phyloP scores from a whole-genome alignment of 306 rosid species.

The Leucaena leucocephala region DNA sequence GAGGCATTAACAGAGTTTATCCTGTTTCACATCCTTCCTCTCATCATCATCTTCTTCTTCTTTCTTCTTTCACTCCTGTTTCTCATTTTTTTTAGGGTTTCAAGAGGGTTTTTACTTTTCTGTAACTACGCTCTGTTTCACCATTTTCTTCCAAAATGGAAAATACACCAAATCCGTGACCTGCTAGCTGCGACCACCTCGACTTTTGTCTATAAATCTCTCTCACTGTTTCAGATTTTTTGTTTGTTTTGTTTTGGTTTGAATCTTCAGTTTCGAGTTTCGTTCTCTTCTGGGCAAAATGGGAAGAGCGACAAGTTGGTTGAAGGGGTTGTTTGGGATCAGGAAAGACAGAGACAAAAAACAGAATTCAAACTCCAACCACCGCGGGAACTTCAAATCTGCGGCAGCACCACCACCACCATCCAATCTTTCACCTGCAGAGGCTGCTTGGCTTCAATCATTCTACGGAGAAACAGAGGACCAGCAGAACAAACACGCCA shows the following conservation, averaged over 20 bases:
- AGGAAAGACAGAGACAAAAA: constrained; percentile 57
- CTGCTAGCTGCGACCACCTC: not conserved
- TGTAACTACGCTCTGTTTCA: constrained; percentile 25
- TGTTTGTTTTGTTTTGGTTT: not conserved
- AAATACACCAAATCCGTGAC: constrained; percentile 40
- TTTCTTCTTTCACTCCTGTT: not conserved
- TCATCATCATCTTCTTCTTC: not conserved
- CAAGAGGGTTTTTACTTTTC: not conserved
- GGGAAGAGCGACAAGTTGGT: constrained; percentile 87
- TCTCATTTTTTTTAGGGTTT: not conserved
- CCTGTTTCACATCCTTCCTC: not conserved
- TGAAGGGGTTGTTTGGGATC: constrained; percentile 76
- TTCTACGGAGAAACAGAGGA: constrained; percentile 66
- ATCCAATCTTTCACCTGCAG: constrained; percentile 67
- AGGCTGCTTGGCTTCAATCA: constrained; percentile 88
- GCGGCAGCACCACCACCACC: constrained; percentile 58
- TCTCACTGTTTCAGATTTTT: constrained; percentile 31
- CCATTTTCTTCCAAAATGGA: constrained; percentile 38
- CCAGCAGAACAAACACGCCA: constrained; percentile 89
- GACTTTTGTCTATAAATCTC: constrained; percentile 18
- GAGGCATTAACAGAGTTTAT: constrained; percentile 15
- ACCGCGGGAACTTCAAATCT: constrained; percentile 33
- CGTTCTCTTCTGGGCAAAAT: constrained; percentile 37
- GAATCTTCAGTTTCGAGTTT: not conserved
- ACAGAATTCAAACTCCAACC: constrained; percentile 42